Base-by-base conservation (phyloP, 2,329 filamentous ascomycete species). In the Fusarium liriodendri region DNA sequence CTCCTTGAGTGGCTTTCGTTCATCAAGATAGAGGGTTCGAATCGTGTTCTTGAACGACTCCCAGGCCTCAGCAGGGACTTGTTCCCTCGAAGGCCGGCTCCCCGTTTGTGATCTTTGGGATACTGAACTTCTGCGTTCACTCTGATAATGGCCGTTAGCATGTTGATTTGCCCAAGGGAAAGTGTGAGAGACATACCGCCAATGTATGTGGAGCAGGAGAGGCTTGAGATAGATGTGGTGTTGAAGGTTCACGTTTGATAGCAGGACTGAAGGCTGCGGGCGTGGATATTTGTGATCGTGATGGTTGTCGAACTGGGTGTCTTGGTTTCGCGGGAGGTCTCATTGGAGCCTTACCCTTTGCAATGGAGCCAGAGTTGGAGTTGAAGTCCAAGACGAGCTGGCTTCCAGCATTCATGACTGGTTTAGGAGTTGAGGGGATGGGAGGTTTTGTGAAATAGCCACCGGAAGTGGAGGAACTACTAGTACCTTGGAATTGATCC, bases 1-100 rank as follows among this genome's bases (percentile, higher is more conserved):
- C 79, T 88, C 85, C 73, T 88, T 88, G n/a, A 88, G 80, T 4
- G 86, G 86, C 42, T 84, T 85, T 60, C 86, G 82, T 71, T 88
- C 85, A 25, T 88, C 86, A 7, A 88, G 80, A 70, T 88, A 88
- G 37, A 88, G 68, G 11, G 80, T 77, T 47, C 84, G 82, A 55
- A 88, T 88, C 7, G 82, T 85, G 54, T 79, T 77, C 75, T 87
- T 88, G 67, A 85, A 83, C 32, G 83, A 80, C 72, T 87, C 86
- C 86, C 86, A 88, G 45, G 83, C 80, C 72, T 86, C 84, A 25
- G 83, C 83, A 69, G 84, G 84, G 60, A 86, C 84, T 74, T 85
- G 83, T 71, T 86, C 84, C 67, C 84, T 78, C 55, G 84, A 83
- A 29, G 82, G 80, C 58, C 83, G 80, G 73, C 77, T 78, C 67